Conservation (phyloP, 768 basidiomycete species). For the Mycena indigotica region DNA sequence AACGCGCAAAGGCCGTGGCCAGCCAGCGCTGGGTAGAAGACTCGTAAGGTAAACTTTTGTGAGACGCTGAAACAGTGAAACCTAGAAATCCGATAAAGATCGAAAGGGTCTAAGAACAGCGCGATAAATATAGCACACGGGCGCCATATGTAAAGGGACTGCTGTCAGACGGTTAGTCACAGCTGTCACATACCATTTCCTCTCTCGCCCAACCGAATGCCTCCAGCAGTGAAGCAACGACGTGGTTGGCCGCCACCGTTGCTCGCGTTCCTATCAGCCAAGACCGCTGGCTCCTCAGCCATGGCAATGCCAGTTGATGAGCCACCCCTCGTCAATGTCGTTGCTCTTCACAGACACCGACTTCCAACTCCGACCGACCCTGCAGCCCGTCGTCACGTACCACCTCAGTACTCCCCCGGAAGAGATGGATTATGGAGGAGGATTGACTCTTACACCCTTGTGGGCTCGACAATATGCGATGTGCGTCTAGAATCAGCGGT, state of each 20-base stretch:
- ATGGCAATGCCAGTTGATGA: not conserved
- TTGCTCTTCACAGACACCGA: not conserved
- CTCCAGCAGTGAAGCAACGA: not conserved
- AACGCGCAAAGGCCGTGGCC: too few species aligned
- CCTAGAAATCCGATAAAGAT: too few species aligned
- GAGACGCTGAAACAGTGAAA: too few species aligned
- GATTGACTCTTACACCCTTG: conserved; percentile 58
- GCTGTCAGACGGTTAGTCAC: too few species aligned
- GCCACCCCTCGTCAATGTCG: not conserved
- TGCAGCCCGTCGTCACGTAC: conserved; percentile 36
- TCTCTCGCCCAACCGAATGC: not conserved
- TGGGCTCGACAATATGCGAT: conserved; percentile 69
- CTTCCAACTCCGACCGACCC: conserved; percentile 17
- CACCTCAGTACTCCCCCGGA: conserved; percentile 56
- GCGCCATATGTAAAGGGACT: too few species aligned
- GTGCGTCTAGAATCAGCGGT: conserved; percentile 37
- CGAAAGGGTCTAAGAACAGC: too few species aligned
- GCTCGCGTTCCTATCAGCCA: conserved; percentile 1
- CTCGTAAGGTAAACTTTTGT: too few species aligned
- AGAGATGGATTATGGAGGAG: conserved; percentile 61
- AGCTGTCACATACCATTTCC: too few species aligned
- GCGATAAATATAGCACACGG: too few species aligned
- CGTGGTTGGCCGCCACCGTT: not conserved
- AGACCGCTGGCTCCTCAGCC: too few species aligned
- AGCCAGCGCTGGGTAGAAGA: too few species aligned